Percentiles rank a stretch among this genome's conserved stretches.
phyloP scores from a whole-genome alignment of 352 stramenopile species.

The Phytophthora uliginosa region DNA sequence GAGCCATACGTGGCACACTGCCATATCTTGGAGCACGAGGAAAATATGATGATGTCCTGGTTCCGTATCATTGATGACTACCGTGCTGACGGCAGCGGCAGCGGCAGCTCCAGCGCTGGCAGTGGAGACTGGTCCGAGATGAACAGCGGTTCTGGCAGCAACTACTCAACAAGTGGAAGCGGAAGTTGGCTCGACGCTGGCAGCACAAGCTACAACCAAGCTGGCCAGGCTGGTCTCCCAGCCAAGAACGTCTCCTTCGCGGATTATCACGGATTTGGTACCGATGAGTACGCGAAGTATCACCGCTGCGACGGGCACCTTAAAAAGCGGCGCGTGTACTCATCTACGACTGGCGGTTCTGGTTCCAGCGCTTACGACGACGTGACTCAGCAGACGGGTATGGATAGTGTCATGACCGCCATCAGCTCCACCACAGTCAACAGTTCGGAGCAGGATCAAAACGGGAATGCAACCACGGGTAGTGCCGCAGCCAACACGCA shows the following conservation, averaged over 20 bases:
- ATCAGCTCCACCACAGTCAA: slow-evolving; percentile 5
- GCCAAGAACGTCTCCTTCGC: slow-evolving; percentile 3
- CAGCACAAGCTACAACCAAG: neutral
- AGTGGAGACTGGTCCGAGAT: neutral
- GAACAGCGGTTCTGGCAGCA: neutral
- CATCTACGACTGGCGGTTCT: neutral
- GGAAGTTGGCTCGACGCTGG: neutral
- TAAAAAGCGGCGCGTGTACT: neutral
- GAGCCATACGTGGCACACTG: slow-evolving; percentile 81
- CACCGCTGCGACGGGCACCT: slow-evolving; percentile 2
- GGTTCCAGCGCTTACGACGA: neutral
- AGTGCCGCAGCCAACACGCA: neutral
- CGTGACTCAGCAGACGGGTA: neutral
- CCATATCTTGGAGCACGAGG: slow-evolving; percentile 82
- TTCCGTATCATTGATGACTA: slow-evolving; percentile 56
- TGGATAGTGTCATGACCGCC: neutral
- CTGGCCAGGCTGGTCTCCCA: neutral
- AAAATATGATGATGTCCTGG: slow-evolving; percentile 80
- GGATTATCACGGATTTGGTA: slow-evolving; percentile 4
- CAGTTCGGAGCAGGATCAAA: neutral
- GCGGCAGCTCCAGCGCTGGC: neutral
- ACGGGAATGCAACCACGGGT: neutral
- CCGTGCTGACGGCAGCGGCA: neutral
- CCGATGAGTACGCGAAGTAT: neutral
- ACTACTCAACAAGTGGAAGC: neutral